Evolutionary conservation across 768 basidiomycete genomes (phyloP).

Genomic region (Mycena pura): DNA sequence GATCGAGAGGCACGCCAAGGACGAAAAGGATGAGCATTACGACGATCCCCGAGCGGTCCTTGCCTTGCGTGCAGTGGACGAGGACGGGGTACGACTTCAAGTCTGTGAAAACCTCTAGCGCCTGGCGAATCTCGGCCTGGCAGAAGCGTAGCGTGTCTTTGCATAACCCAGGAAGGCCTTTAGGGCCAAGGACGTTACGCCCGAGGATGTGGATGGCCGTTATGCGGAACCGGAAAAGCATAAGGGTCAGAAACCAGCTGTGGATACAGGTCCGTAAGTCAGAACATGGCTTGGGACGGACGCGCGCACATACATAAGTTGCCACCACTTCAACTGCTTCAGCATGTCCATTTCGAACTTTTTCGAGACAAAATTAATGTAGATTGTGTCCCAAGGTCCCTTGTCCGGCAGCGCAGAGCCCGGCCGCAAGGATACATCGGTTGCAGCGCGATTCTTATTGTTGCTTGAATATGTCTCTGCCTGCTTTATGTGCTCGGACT

Average conservation of each 20-base stretch:
- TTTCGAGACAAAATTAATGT: conserved; percentile 23
- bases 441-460: background rate
- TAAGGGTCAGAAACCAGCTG: conserved; percentile 25
- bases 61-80: conserved; percentile 30
- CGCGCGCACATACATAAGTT: conserved; percentile 26
- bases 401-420: background rate
- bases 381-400: conserved; percentile 18
- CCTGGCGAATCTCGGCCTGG: conserved; percentile 23
- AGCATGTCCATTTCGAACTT: conserved; percentile 25
- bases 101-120: conserved; percentile 23
- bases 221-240: conserved; percentile 23
- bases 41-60: conserved; percentile 27
- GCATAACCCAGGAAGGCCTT: conserved; percentile 24
- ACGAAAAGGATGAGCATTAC: conserved; percentile 28
- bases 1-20: conserved; percentile 15
- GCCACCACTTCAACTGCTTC: conserved; percentile 29
- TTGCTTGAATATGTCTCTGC: background rate
- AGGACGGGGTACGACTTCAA: conserved; percentile 24
- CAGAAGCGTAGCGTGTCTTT: conserved; percentile 28
- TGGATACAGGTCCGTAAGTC: background rate
- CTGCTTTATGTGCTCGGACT: conserved; percentile 28
- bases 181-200: conserved; percentile 24
- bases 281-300: background rate
- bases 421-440: no score
- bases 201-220: conserved; percentile 29